Evolutionary conservation across 139 green algal species (phyloP), one percentile per base, ranked within the genome.

Genomic region (Astrephomene gubernaculifera): DNA sequence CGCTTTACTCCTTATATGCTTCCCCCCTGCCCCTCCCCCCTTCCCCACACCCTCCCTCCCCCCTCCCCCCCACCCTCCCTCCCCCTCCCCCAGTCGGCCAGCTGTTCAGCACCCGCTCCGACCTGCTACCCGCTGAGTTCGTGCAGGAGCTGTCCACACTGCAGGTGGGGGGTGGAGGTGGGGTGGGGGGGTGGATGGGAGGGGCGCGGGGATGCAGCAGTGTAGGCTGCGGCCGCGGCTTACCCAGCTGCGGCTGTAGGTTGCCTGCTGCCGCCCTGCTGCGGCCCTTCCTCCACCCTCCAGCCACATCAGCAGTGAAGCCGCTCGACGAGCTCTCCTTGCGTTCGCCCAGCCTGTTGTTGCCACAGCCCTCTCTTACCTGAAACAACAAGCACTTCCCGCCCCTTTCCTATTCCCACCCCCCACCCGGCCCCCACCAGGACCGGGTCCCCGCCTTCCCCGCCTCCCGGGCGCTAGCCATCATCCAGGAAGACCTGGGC

Each of bases 391-490:
- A n/a, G n/a, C n/a, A n/a, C n/a, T n/a, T n/a, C 57, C 6, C 19
- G 19, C 57, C 57, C 57, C 9, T 9, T n/a, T 17, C 65, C 65
- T 72, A 25, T 31, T 29, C 35, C 65, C 33, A 7, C 43, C 5
- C 19, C 1, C 43, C 29, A 27, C 44, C 31, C 33, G 0, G 24
- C 45, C 10, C 39, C 45, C 74, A 29, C 39, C 95, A 99, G 94
- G 97, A 99, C 87, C 93, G 96, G 38, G 97, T 99, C 49, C 97
- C 97, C 25, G 93, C 97, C 4, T 99, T 99, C 88, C 85, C 90
- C 22, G 88, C 90, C 4, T 89, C 91, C 53, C 94, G 93, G 67
- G 96, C 96, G 7, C 64, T 94, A 2, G 82, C 88, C 17, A 99
- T 98, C 69, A 90, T 99, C 10, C 93, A 99, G 89, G 81, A 86